Base-by-base conservation (phyloP, 345 rosid genomes). In the Mallotus nudiflorus region DNA sequence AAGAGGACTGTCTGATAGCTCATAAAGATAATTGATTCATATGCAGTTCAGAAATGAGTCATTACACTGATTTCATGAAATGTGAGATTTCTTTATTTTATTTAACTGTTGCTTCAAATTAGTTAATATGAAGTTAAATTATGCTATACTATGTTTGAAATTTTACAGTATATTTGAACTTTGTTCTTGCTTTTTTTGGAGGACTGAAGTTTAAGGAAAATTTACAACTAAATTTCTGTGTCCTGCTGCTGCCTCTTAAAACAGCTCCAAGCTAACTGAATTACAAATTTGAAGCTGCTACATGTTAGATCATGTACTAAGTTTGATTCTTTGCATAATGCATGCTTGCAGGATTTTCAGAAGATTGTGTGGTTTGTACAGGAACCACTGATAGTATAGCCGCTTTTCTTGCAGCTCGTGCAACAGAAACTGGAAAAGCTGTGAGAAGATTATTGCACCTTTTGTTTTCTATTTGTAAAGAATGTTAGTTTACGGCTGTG, bases 331-430 rank as follows among this genome's bases (percentile, higher is more conserved):
- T 52, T 55, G 22, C 14, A 48, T 37, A 66, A 68, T 62, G 45
- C 46, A 37, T 64, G 45, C 55, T 73, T 73, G 72, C 88, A 94
- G 98, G 98, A 68, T 89, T 94, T 71, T 74, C 87, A 18, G 83
- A 82, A 59, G 91, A 87, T 70, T 90, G 96, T 63, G 70, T 81
- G 61, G 87, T 88, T 13, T 94, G 97, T 77, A 77, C 95, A 1
- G 97, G 96, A 77, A 94, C 98, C 44, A 91, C 97, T 16, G 98
- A 94, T 82, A 91, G 96, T 71, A 88, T 90, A 71, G 98, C 98
- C 13, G 98, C 97, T 40, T 91, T 94, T 82, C 96, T 94, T 72
- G 98, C 97, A 55, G 96, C 97, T 58, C 85, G 93, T 1, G 97
- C 91, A 44, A 84, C 89, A 18, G 57, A 83, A 68, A 91, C 96